Conservation (phyloP, 768 basidiomycete species). For the Xanthoconium stramineum region DNA sequence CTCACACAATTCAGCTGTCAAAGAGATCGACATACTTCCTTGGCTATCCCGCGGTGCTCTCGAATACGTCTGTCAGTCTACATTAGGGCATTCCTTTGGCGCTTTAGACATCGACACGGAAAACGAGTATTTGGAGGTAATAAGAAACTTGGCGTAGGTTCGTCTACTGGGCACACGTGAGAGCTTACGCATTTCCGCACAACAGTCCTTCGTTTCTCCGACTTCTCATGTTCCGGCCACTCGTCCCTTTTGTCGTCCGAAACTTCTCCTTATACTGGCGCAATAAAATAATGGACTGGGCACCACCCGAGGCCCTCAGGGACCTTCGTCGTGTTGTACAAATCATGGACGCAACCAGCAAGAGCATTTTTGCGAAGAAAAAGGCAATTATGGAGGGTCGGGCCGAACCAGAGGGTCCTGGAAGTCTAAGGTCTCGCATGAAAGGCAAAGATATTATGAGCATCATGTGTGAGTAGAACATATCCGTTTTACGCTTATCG, state of each 20-base stretch:
- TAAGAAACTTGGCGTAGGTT: conserved; percentile 32
- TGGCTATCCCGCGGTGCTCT: conserved; percentile 34
- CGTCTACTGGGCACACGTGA: not conserved
- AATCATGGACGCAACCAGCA: conserved; percentile 31
- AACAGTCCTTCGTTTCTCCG: conserved; percentile 26
- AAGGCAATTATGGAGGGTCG: conserved; percentile 20
- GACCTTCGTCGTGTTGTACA: conserved; percentile 25
- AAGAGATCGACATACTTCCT: conserved; percentile 33
- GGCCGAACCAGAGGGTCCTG: conserved; percentile 6
- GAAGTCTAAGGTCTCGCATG: conserved; percentile 9
- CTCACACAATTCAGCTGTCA: conserved; percentile 15
- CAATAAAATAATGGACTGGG: conserved; percentile 33
- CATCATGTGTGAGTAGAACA: conserved; percentile 33
- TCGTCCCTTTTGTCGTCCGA: conserved; percentile 31
- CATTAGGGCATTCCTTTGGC: conserved; percentile 34
- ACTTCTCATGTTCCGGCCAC: conserved; percentile 30
- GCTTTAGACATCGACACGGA: conserved; percentile 24
- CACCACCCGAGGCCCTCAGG: conserved; percentile 27
- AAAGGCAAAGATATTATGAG: conserved; percentile 38
- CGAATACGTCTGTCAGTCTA: conserved; percentile 35
- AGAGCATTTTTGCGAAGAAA: conserved; percentile 29
- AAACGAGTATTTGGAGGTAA: conserved; percentile 28
- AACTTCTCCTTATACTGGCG: conserved; percentile 28
- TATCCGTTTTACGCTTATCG: not conserved
- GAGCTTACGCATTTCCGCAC: not conserved